Evolutionary conservation across 176 grass and related monocot species (phyloP).

Genomic region (Oryza punctata): DNA sequence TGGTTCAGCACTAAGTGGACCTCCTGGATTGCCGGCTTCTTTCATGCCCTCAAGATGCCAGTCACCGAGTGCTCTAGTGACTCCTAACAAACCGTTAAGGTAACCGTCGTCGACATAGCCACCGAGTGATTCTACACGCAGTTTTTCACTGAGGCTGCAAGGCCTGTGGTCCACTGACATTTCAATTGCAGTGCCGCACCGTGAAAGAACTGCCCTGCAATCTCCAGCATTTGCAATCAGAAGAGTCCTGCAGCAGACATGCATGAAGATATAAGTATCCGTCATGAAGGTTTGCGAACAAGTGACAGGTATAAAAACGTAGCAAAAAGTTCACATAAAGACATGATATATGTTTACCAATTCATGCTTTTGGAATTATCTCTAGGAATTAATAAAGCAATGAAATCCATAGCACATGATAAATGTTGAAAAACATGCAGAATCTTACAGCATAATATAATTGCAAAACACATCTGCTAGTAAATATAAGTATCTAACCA

Average conservation of each 20-base stretch:
- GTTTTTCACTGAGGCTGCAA: conserved; percentile 59
- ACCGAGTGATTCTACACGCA: conserved; percentile 71
- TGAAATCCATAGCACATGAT: neutral
- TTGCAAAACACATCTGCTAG: conserved; percentile 2
- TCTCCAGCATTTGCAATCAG: conserved; percentile 91
- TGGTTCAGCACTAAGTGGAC: conserved; percentile 81
- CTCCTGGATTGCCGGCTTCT: conserved; percentile 25
- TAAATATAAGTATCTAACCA: neutral
- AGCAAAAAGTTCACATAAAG: neutral
- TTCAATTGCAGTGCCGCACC: conserved; percentile 61
- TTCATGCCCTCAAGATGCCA: conserved; percentile 97
- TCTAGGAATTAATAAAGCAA: neutral
- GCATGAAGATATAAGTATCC: conserved; percentile 7
- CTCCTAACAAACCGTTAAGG: conserved; percentile 72
- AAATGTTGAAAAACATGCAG: conserved; percentile 13
- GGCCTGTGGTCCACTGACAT: conserved; percentile 93
- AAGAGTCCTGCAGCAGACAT: conserved; percentile 60
- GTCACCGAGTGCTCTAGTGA: conserved; percentile 83
- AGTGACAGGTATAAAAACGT: neutral
- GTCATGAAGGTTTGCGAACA: neutral
- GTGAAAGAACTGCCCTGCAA: conserved; percentile 89
- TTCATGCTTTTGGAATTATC: conserved; percentile 20
- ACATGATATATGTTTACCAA: neutral
- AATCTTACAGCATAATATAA: neutral
- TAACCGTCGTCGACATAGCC: conserved; percentile 85